Conservation (phyloP, 306 rosid species). For the Malus fusca region DNA sequence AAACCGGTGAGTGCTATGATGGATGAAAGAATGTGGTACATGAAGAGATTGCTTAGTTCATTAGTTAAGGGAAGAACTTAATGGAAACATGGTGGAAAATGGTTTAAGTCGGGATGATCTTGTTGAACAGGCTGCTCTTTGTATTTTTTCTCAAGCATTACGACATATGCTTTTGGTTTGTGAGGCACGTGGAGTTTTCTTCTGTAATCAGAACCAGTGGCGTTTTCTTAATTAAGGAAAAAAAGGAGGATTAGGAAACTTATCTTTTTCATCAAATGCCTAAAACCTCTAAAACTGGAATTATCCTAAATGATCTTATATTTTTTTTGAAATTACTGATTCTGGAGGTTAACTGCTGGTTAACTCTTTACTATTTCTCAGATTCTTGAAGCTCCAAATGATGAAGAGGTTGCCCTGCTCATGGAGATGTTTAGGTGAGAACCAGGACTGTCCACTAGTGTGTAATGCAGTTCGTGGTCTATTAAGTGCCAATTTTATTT, state of each 20-base stretch:
- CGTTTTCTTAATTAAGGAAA: not conserved
- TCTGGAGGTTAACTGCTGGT: constrained; percentile 52
- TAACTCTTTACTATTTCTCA: constrained; percentile 64
- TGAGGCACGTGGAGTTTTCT: not conserved
- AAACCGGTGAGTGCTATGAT: not conserved
- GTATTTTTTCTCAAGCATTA: not conserved
- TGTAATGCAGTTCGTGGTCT: not conserved
- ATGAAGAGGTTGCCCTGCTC: constrained; percentile 93
- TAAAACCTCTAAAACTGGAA: not conserved
- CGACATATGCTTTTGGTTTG: not conserved
- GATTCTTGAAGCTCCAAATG: constrained; percentile 88
- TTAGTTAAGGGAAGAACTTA: not conserved
- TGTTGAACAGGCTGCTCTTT: not conserved
- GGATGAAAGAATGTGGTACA: not conserved
- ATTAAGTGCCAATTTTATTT: constrained; percentile 3
- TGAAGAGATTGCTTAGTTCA: not conserved
- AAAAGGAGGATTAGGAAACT: not conserved
- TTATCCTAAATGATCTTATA: constrained; percentile 15
- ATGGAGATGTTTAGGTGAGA: constrained; percentile 94
- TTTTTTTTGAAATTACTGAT: constrained; percentile 39
- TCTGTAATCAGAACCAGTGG: not conserved
- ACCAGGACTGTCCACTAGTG: constrained; percentile 12
- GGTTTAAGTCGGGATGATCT: not conserved
- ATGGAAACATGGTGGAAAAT: not conserved
- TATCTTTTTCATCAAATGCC: not conserved